Percentiles rank a stretch among this genome's conserved stretches.
These are phyloP conservation scores for Trichoderma koningiopsis DNA, from an alignment of 2,329 filamentous ascomycete species.

Conservation along the genomic window DNA sequence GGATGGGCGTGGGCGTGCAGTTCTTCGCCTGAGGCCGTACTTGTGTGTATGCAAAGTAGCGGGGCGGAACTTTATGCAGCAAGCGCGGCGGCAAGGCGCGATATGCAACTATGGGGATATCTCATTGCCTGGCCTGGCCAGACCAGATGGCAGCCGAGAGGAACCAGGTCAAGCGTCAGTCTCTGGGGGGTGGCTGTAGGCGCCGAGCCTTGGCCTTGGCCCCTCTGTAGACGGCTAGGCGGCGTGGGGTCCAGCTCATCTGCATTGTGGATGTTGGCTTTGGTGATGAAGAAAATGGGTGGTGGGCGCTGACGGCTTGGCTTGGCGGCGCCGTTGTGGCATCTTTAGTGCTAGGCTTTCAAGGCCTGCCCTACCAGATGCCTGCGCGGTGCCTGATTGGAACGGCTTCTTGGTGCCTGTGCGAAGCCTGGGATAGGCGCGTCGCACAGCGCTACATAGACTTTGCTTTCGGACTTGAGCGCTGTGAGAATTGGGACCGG, in stretches of 20 bases:
- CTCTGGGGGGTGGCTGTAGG: constrained; percentile 25
- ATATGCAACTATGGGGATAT: neutral
- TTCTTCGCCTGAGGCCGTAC: neutral
- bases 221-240: neutral
- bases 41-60: neutral
- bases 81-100: neutral
- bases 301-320: constrained; percentile 24
- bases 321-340: constrained; percentile 21
- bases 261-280: constrained; percentile 5
- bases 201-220: constrained; percentile 11
- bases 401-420: constrained; percentile 10
- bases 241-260: constrained; percentile 21
- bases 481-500: constrained; percentile 6
- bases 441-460: constrained; percentile 7
- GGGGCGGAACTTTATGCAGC: neutral
- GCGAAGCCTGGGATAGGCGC: constrained; percentile 10
- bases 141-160: constrained; percentile 22
- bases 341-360: constrained; percentile 16
- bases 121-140: neutral
- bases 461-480: neutral
- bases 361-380: constrained; percentile 22
- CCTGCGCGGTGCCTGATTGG: constrained; percentile 17
- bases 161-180: constrained; percentile 30
- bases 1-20: constrained; percentile 5
- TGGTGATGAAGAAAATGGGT: constrained; percentile 15